Conservation (phyloP, 2,329 filamentous ascomycete species). For the Aspergillus pseudotamarii region DNA sequence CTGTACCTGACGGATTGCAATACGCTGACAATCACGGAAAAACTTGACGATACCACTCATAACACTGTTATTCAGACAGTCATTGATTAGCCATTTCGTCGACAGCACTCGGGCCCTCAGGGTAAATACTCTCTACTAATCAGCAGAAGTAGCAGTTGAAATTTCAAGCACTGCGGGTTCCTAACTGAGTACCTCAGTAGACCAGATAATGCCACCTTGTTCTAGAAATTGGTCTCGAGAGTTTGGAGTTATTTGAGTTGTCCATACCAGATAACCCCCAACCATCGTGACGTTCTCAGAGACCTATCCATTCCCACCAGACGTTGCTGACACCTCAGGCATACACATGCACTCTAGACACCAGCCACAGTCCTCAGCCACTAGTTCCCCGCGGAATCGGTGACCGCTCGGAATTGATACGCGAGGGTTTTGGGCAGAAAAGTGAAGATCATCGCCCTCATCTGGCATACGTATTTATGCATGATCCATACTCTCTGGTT, state of each 20-base stretch:
- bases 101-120: too few species aligned
- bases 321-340: background rate
- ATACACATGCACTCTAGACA: background rate
- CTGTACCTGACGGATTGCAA: too few species aligned
- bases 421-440: constrained; percentile 3
- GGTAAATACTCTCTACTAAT: background rate
- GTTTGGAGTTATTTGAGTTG: background rate
- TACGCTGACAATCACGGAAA: background rate
- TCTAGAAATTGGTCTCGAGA: background rate
- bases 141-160: background rate
- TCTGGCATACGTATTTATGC: background rate
- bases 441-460: background rate
- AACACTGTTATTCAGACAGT: background rate
- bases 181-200: background rate
- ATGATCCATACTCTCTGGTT: background rate
- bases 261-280: background rate
- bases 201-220: background rate
- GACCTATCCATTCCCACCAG: background rate
- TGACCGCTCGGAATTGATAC: background rate
- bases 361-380: constrained; percentile 1
- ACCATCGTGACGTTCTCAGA: background rate
- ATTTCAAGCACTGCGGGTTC: background rate
- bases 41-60: background rate
- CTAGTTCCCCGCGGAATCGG: background rate
- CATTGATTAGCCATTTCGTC: background rate